Evolutionary conservation across 2,329 filamentous ascomycete species (phyloP), one percentile per base, ranked within the genome.

Genomic region (Corinectria fuckeliana): DNA sequence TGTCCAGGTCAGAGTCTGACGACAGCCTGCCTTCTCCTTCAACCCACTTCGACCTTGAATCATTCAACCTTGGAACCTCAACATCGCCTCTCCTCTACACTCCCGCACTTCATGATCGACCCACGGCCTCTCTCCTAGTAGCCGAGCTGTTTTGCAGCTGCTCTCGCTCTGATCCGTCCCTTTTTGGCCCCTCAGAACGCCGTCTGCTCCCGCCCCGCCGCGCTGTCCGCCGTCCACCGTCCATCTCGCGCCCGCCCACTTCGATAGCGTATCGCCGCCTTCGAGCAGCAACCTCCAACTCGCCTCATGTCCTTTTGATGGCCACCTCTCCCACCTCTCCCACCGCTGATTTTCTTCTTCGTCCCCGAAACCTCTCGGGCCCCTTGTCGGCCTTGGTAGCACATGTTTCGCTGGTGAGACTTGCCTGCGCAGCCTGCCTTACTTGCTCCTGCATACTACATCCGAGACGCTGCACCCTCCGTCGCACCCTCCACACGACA

Each of bases 321-420:
- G 64, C 54, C 59, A 62, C 36, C 50, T 52, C 54, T 62, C 39
- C 54, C 59, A 62, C 36, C 50, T 52, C 54, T 62, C 39, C 39
- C 20, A 16, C 45, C 28, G 41, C 50, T 52, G 8, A 9, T 20
- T 3, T 38, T 11, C 11, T 11, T 23, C 34, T 23, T 55, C 34
- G 39, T 50, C 45, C 34, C 36, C 59, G 38, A 60, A 34, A 44
- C 56, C 51, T 48, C 50, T 55, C 63, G 61, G 63, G 61, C 53
- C 61, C 61, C 36, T 59, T 53, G 49, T 32, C 50, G 55, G 59
- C 66, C 66, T 64, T 56, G 64, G 66, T 71, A 69, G 67, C 62
- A 71, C 66, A 71, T 71, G 69, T 64, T 71, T 68, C 62, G 67
- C 60, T 44, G 69, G 69, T 71, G 69, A 71, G 69, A 71, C 66